phyloP scores from a whole-genome alignment of 306 rosid species.

The Prunus padus region DNA sequence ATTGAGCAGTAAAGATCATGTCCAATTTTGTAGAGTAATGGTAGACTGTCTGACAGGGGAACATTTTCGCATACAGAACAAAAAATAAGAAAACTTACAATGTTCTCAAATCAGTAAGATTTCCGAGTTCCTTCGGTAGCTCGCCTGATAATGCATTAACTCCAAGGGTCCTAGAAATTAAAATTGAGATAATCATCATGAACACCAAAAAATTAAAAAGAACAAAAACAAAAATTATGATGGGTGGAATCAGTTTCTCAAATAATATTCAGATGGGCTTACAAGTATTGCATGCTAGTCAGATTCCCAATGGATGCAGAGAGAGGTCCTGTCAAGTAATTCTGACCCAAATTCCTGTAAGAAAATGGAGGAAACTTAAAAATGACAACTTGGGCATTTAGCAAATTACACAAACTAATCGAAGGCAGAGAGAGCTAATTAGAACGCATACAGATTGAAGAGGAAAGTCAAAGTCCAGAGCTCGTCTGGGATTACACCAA shows the following conservation, averaged over 20 bases:
- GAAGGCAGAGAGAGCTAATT: background rate
- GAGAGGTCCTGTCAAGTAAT: slow-evolving; percentile 62
- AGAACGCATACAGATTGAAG: slow-evolving; percentile 57
- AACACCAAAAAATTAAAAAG: background rate
- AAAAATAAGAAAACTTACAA: slow-evolving; percentile 44
- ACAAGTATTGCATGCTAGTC: slow-evolving; percentile 62
- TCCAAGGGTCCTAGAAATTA: slow-evolving; percentile 46
- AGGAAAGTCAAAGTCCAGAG: slow-evolving; percentile 70
- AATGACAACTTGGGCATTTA: background rate
- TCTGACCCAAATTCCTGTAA: slow-evolving; percentile 57
- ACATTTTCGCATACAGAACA: background rate
- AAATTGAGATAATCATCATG: slow-evolving; percentile 1
- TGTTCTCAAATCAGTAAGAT: slow-evolving; percentile 38
- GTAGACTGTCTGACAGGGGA: background rate
- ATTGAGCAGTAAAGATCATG: background rate
- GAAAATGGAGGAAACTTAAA: background rate
- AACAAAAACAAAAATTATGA: background rate
- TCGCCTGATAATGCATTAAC: slow-evolving; percentile 65
- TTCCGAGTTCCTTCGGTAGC: slow-evolving; percentile 72
- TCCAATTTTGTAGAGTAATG: too few species aligned
- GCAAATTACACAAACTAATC: background rate
- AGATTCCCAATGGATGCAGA: slow-evolving; percentile 70
- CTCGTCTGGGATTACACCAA: slow-evolving; percentile 64
- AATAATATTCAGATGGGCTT: slow-evolving; percentile 23
- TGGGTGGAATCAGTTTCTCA: background rate